Evolutionary conservation across 352 stramenopile species (phyloP).

Genomic region (Phytophthora idaei): DNA sequence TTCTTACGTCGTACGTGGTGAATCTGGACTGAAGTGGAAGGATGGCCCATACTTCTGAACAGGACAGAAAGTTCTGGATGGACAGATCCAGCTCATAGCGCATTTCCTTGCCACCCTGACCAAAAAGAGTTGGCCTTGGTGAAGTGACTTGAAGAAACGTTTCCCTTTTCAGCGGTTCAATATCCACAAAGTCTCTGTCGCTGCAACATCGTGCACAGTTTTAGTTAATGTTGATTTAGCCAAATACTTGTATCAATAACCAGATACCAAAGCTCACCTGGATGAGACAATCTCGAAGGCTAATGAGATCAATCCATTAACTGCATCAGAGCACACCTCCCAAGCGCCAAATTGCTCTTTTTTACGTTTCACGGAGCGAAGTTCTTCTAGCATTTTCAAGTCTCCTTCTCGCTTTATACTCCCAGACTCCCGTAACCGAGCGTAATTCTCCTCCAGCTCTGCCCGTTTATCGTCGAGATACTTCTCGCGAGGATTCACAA

Average conservation of each 20-base stretch:
- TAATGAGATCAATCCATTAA: slow-evolving; percentile 40
- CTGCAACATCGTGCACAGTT: slow-evolving; percentile 9
- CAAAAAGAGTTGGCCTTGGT: not conserved
- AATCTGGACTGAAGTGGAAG: slow-evolving; percentile 27
- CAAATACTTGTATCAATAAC: not conserved
- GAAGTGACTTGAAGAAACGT: slow-evolving; percentile 24
- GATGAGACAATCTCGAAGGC: slow-evolving; percentile 25
- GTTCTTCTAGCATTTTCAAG: slow-evolving; percentile 32
- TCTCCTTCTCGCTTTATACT: slow-evolving; percentile 42
- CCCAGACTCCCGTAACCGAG: slow-evolving; percentile 42
- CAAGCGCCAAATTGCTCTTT: slow-evolving; percentile 30
- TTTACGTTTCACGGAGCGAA: slow-evolving; percentile 35
- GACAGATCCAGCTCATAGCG: slow-evolving; percentile 30
- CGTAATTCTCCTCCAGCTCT: slow-evolving; percentile 58
- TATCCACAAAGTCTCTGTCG: slow-evolving; percentile 21
- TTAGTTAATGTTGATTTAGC: not conserved
- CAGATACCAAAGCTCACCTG: slow-evolving; percentile 17
- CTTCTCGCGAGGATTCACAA: slow-evolving; percentile 34
- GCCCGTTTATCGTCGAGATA: slow-evolving; percentile 51
- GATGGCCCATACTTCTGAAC: slow-evolving; percentile 33
- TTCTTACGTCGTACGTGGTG: slow-evolving; percentile 15
- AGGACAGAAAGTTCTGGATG: slow-evolving; percentile 35
- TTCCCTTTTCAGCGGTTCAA: slow-evolving; percentile 31
- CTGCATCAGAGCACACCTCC: slow-evolving; percentile 36
- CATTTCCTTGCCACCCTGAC: slow-evolving; percentile 23